Percentiles rank a stretch among this genome's conserved stretches.
phyloP scores from a whole-genome alignment of 345 rosid species.

The Ailanthus altissimus region DNA sequence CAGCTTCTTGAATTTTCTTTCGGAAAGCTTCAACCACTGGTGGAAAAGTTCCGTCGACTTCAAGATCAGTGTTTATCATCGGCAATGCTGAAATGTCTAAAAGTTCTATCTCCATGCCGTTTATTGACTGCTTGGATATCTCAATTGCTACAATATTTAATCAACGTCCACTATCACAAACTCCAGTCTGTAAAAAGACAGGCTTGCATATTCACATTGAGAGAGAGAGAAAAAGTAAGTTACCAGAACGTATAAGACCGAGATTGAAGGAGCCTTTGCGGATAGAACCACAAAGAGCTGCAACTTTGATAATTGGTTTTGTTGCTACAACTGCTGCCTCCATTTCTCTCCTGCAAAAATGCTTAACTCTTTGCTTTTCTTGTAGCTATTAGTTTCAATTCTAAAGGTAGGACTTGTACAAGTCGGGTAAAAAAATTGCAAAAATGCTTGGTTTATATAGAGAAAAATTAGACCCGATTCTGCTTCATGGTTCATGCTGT shows the following conservation, averaged over 20 bases:
- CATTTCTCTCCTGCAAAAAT: too few species aligned
- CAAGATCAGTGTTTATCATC: conserved; percentile 72
- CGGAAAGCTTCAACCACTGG: conserved; percentile 68
- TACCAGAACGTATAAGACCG: conserved; percentile 77
- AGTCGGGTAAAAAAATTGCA: too few species aligned
- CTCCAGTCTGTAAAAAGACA: too few species aligned
- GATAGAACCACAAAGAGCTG: conserved; percentile 81
- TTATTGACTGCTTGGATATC: conserved; percentile 38
- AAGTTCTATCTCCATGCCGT: conserved; percentile 53
- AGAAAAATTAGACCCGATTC: too few species aligned
- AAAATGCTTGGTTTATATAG: too few species aligned
- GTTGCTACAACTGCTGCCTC: conserved; percentile 41
- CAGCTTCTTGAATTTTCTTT: conserved; percentile 57
- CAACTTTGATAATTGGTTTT: conserved; percentile 55
- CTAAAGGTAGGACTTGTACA: too few species aligned
- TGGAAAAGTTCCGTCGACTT: conserved; percentile 56
- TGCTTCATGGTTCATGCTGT: too few species aligned
- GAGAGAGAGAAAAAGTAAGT: too few species aligned
- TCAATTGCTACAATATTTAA: conserved; percentile 49
- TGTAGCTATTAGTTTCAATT: too few species aligned
- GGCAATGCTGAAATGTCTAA: conserved; percentile 63
- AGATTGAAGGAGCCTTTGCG: conserved; percentile 67
- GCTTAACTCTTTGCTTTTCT: too few species aligned
- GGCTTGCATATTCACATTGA: too few species aligned
- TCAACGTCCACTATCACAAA: too few species aligned